These are phyloP conservation scores for Phytophthora boehmeriae DNA, from an alignment of 352 stramenopile species.

Conservation along the genomic window DNA sequence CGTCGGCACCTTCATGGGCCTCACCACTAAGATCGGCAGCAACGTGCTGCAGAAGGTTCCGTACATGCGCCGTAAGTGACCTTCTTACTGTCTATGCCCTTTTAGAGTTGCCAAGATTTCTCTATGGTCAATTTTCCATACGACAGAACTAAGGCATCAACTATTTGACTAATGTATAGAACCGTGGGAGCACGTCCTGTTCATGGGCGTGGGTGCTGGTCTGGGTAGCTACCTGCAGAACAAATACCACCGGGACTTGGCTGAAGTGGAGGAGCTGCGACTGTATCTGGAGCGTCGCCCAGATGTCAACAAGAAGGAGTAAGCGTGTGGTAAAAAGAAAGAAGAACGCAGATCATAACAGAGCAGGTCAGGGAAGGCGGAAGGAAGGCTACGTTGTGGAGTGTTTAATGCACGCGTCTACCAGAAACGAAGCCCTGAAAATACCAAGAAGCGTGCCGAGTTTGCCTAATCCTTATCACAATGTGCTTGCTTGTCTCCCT, in stretches of 20 bases:
- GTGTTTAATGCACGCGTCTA: conserved; percentile 12
- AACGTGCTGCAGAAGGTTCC: conserved; percentile 86
- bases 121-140: not conserved
- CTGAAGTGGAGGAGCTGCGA: conserved; percentile 79
- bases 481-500: conserved; percentile 18
- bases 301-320: conserved; percentile 60
- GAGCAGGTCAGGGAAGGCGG: conserved; percentile 7
- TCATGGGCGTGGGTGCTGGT: conserved; percentile 68
- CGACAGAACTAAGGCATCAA: conserved; percentile 2
- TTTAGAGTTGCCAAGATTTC: not conserved
- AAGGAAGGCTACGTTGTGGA: conserved; percentile 7
- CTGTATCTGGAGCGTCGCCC: conserved; percentile 71
- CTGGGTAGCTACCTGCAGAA: conserved; percentile 71
- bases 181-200: conserved; percentile 81
- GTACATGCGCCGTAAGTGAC: conserved; percentile 82
- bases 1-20: conserved; percentile 71
- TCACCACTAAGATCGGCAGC: conserved; percentile 85
- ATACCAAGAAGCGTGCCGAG: conserved; percentile 35
- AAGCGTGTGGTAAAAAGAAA: conserved; percentile 6
- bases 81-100: not conserved
- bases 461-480: conserved; percentile 12
- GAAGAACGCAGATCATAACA: conserved; percentile 18
- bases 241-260: conserved; percentile 75
- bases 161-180: conserved; percentile 38
- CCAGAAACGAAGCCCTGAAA: conserved; percentile 27